Conservation (phyloP, 495 filamentous ascomycete genomes). For the Thermothielavioides terrestris region DNA sequence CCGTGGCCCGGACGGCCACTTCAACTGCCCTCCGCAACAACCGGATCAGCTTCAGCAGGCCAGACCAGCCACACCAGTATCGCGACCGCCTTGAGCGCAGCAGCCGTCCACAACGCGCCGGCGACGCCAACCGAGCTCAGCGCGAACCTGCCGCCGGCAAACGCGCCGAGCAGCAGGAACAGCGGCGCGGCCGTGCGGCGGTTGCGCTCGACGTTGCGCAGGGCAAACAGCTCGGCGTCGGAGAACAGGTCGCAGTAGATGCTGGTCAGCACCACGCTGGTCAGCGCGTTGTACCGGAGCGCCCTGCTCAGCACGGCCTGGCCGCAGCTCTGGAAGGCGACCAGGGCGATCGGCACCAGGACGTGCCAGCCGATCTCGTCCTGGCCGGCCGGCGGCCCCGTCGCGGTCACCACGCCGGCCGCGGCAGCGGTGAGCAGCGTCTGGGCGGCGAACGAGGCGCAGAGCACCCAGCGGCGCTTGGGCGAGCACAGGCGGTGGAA, state of each 20-base stretch:
- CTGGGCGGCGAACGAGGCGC: constrained; percentile 52
- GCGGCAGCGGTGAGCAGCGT: constrained; percentile 44
- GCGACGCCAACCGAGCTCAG: constrained; percentile 48
- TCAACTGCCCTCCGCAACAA: too few relatives aligned
- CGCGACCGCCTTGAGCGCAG: constrained; percentile 44
- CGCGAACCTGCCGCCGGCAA: constrained; percentile 51
- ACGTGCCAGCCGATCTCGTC: constrained; percentile 48
- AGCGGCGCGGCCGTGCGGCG: constrained; percentile 49
- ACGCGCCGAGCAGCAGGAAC: constrained; percentile 50
- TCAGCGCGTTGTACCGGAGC: constrained; percentile 51
- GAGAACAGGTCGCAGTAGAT: constrained; percentile 65
- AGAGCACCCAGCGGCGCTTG: constrained; percentile 53
- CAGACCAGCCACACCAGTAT: constrained; percentile 50
- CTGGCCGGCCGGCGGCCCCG: constrained; percentile 24
- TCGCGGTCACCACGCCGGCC: constrained; percentile 48
- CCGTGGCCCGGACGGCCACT: too few relatives aligned
- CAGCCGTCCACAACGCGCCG: constrained; percentile 57
- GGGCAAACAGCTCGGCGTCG: constrained; percentile 46
- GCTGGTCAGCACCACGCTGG: constrained; percentile 63
- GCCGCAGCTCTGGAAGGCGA: constrained; percentile 63
- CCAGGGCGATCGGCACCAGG: constrained; percentile 50
- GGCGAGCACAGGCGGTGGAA: constrained; percentile 52
- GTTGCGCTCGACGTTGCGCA: constrained; percentile 49
- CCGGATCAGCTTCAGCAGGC: too few relatives aligned
- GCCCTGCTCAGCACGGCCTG: constrained; percentile 62